Evolutionary conservation across 1,139 yeast genomes (phyloP), one percentile per base, ranked within the genome.

Genomic region (Kurtzmaniella quercitrusa): DNA sequence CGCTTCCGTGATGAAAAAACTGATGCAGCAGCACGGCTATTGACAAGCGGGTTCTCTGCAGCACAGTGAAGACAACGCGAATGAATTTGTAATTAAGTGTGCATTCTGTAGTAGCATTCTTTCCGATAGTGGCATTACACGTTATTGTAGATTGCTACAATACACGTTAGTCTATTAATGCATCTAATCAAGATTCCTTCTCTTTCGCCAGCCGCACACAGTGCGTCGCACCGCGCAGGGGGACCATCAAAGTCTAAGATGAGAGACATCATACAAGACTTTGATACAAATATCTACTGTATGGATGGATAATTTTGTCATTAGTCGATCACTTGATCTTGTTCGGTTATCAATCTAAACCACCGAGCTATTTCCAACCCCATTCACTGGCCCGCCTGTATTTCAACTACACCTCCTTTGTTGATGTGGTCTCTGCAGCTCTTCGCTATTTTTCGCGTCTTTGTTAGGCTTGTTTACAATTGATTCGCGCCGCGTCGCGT

Each of bases 361-460:
- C n/a, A n/a, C n/a, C n/a, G n/a, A n/a, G n/a, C n/a, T n/a, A n/a
- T n/a, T n/a, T n/a, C n/a, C n/a, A n/a, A n/a, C n/a, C n/a, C n/a
- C n/a, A n/a, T n/a, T n/a, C n/a, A n/a, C n/a, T n/a, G n/a, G n/a
- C n/a, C n/a, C n/a, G n/a, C n/a, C n/a, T n/a, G n/a, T n/a, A n/a
- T 11, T 21, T 21, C 26, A 21, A 6, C 30, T 9, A 3, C 12
- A 4, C n/a, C 30, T 26, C 30, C 30, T 9, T 26, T 14, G 5
- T 5, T 26, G n/a, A 6, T 6, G 9, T 21, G 9, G 14, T 26
- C 30, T 26, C n/a, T 14, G 30, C 30, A 14, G 30, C 5, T 26
- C n/a, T n/a, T n/a, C 30, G 30, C 30, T 26, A 26, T 26, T 26
- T 21, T 21, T 26, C 30, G 30, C 30, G 30, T 26, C 30, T 26